These are phyloP conservation scores for Vitis riparia DNA, from an alignment of 164 flowering plant genomes.

Conservation along the genomic window DNA sequence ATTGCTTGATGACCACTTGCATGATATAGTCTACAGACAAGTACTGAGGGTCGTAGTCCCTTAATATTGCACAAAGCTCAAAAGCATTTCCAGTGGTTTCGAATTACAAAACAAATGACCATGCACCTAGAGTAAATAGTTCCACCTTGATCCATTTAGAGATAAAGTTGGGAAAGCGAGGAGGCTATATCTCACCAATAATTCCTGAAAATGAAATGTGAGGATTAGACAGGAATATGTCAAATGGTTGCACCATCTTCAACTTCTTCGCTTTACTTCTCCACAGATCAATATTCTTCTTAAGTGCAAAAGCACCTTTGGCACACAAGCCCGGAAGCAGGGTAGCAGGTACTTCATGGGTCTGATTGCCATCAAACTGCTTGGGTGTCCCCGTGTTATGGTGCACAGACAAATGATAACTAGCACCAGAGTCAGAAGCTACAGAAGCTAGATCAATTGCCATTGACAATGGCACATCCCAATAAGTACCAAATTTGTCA, in stretches of 20 bases:
- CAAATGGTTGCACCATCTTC: constrained; percentile 79
- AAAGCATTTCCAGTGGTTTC: too few species aligned
- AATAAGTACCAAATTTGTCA: constrained; percentile 62
- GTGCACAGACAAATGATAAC: constrained; percentile 63
- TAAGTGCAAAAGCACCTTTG: constrained; percentile 60
- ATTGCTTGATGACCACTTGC: not conserved
- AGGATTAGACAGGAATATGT: constrained; percentile 72
- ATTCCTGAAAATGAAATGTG: constrained; percentile 66
- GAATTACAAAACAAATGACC: too few species aligned
- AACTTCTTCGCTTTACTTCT: constrained; percentile 60
- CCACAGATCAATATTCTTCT: constrained; percentile 71
- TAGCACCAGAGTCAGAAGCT: constrained; percentile 60
- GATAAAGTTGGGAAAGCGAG: not conserved
- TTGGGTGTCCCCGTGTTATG: constrained; percentile 55
- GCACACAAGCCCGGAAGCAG: constrained; percentile 62
- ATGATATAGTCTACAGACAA: not conserved
- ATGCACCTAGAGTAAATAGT: too few species aligned
- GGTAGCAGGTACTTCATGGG: constrained; percentile 34
- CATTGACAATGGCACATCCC: constrained; percentile 81
- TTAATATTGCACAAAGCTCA: too few species aligned
- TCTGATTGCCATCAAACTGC: constrained; percentile 35
- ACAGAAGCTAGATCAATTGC: constrained; percentile 72
- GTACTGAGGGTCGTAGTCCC: not conserved
- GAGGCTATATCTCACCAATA: constrained; percentile 50
- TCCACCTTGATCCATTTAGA: not conserved